Percentiles rank a stretch among this genome's conserved stretches.
Conservation (phyloP, 352 stramenopile species). For the Phytophthora agathidicida region DNA sequence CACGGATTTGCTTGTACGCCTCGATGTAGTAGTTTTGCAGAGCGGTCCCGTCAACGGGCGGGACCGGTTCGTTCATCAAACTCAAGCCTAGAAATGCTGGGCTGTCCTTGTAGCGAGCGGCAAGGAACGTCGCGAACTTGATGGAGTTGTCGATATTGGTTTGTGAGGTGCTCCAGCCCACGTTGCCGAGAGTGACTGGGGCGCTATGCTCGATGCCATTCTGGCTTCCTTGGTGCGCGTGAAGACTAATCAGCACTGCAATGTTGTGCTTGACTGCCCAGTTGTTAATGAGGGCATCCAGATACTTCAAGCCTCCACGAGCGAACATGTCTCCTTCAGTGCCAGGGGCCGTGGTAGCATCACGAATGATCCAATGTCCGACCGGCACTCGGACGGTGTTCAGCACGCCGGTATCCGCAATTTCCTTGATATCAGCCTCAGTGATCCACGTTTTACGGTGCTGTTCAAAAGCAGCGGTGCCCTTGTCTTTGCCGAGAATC, state of each 20-base stretch:
- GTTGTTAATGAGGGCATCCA: slow-evolving; percentile 51
- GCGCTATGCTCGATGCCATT: slow-evolving; percentile 61
- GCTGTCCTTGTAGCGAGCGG: slow-evolving; percentile 42
- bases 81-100: slow-evolving; percentile 51
- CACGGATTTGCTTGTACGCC: slow-evolving; percentile 45
- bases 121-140: slow-evolving; percentile 38
- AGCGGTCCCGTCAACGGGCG: slow-evolving; percentile 9
- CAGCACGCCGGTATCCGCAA: not conserved
- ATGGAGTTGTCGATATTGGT: slow-evolving; percentile 40
- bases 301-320: slow-evolving; percentile 36
- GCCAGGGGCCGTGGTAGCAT: slow-evolving; percentile 8
- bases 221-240: slow-evolving; percentile 32
- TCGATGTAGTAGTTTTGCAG: slow-evolving; percentile 45
- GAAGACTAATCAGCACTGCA: slow-evolving; percentile 53
- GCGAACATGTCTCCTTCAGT: slow-evolving; percentile 19
- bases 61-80: slow-evolving; percentile 57
- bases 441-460: slow-evolving; percentile 4
- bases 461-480: not conserved
- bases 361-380: slow-evolving; percentile 42
- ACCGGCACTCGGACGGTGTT: slow-evolving; percentile 20
- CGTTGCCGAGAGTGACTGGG: slow-evolving; percentile 5
- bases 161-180: slow-evolving; percentile 28
- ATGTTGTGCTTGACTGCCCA: slow-evolving; percentile 57
- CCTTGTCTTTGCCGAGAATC: not conserved
- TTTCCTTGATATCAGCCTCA: slow-evolving; percentile 1